Evolutionary conservation across 2,329 filamentous ascomycete genomes (phyloP), one percentile per base, ranked within the genome.

Genomic region (Penicillium expansum): DNA sequence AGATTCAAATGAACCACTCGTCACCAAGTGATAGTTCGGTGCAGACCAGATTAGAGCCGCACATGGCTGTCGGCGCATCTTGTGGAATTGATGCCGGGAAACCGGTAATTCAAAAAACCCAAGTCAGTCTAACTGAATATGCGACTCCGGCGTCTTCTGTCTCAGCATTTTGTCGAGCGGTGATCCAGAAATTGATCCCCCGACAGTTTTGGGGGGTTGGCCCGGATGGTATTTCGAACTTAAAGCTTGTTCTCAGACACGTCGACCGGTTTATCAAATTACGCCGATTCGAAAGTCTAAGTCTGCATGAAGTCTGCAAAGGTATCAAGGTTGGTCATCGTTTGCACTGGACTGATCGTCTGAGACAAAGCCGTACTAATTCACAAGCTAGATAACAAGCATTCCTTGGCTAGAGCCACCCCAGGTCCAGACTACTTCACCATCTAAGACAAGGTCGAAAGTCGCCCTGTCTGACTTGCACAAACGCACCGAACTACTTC

Each of bases 161-260:
- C 2, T 96, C 92, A 4, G 88, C 90, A 0, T 97, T 96, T 69
- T 96, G 92, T 71, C 89, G 88, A 67, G 88, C 91, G 3, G 86
- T 88, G 0, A 69, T 97, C 30, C 78, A 78, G 20, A 89, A 83
- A 56, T 77, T 97, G 16, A 82, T 99, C 29, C 93, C 93, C 0
- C 77, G 80, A 42, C 83, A 79, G 3, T 88, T 96, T 56, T 96
- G 90, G 86, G 92, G 92, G 0, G 63, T 70, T 18, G 83, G 82
- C 1, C 70, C 80, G 1, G 72, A 74, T 0, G 81, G 82, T 35
- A 54, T 62, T 5, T 76, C 83, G 48, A 97, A 97, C 76, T 81
- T 83, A 59, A 69, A 71, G 0, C 67, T 76, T 0, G 73, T 97
- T 33, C 76, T 91, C 68, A 80, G 78, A 38, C 86, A 86, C 62